A percentile compares a stretch with the other conserved stretches of the same genome.
Evolutionary conservation across 2,329 filamentous ascomycete genomes (phyloP).

Genomic region (Colletotrichum cuscutae): DNA sequence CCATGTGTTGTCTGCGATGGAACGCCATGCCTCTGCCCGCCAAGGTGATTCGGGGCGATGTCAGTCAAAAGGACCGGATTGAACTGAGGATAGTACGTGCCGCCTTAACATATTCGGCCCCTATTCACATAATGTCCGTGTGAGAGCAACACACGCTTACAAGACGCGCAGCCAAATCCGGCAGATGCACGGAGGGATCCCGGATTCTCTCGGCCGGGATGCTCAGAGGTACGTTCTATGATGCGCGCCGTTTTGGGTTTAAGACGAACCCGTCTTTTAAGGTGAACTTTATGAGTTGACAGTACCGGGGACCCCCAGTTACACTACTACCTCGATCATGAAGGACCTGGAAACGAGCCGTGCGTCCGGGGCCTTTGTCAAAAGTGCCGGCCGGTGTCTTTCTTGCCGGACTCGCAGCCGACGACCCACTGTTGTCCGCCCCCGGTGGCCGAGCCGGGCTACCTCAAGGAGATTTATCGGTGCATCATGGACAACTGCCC

Average conservation of each 20-base stretch:
- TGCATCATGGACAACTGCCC: slow-evolving; percentile 34
- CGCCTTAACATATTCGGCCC: not conserved
- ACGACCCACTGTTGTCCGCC: slow-evolving; percentile 33
- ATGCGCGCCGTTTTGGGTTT: not conserved
- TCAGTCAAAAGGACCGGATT: slow-evolving; percentile 30
- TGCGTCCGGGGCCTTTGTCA: slow-evolving; percentile 33
- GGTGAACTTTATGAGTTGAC: slow-evolving; percentile 12
- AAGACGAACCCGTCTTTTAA: too few species aligned
- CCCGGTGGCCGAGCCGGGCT: slow-evolving; percentile 16
- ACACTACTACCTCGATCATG: slow-evolving; percentile 34
- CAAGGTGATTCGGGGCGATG: slow-evolving; percentile 28
- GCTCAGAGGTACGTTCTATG: slow-evolving; percentile 28
- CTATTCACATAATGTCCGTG: too few species aligned
- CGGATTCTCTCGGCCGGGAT: slow-evolving; percentile 26
- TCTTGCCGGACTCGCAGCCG: slow-evolving; percentile 28
- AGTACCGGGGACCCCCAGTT: slow-evolving; percentile 10
- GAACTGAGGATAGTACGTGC: slow-evolving; percentile 24
- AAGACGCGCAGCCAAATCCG: slow-evolving; percentile 18
- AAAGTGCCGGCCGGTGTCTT: slow-evolving; percentile 21
- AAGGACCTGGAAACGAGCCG: slow-evolving; percentile 26
- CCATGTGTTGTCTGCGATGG: slow-evolving; percentile 31
- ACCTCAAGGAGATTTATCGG: slow-evolving; percentile 33
- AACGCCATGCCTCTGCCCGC: slow-evolving; percentile 28
- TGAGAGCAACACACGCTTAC: not conserved
- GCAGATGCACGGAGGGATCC: slow-evolving; percentile 18